Evolutionary conservation across 2,329 filamentous ascomycete species (phyloP).

Genomic region (Trichoderma atroviride): DNA sequence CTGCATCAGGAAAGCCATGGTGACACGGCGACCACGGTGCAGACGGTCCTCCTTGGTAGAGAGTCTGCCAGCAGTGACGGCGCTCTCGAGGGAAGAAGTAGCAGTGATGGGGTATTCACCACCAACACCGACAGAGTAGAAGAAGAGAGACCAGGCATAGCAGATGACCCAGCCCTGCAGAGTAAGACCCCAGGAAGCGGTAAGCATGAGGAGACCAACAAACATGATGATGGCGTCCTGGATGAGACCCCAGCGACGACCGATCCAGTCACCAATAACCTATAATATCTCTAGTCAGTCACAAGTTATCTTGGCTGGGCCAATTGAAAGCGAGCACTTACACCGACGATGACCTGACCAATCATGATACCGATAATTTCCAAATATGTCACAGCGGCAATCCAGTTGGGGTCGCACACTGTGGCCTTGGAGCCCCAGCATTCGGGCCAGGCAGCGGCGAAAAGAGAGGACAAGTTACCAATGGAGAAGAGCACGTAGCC

Average conservation of each 20-base stretch:
- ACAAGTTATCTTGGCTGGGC: constrained; percentile 4
- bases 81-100: constrained; percentile 91
- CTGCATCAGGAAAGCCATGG: constrained; percentile 96
- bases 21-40: constrained; percentile 94
- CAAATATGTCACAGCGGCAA: constrained; percentile 83
- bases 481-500: constrained; percentile 98
- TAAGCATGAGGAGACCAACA: constrained; percentile 86
- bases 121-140: constrained; percentile 66
- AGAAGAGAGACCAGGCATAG: constrained; percentile 93
- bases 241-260: constrained; percentile 91
- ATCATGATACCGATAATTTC: constrained; percentile 95
- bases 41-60: constrained; percentile 92
- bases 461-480: constrained; percentile 85
- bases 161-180: constrained; percentile 96
- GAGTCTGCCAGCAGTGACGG: constrained; percentile 79
- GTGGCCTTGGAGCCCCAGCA: constrained; percentile 69
- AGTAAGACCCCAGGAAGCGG: constrained; percentile 82
- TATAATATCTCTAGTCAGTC: constrained; percentile 33
- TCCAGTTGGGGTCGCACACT: constrained; percentile 76
- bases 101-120: constrained; percentile 97
- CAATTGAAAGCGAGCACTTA: constrained; percentile 47
- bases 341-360: constrained; percentile 84
- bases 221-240: constrained; percentile 96
- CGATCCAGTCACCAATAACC: constrained; percentile 71
- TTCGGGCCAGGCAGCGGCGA: constrained; percentile 70